phyloP scores from a whole-genome alignment of 139 green algal genomes.

The Diplosphaera chodatii region DNA sequence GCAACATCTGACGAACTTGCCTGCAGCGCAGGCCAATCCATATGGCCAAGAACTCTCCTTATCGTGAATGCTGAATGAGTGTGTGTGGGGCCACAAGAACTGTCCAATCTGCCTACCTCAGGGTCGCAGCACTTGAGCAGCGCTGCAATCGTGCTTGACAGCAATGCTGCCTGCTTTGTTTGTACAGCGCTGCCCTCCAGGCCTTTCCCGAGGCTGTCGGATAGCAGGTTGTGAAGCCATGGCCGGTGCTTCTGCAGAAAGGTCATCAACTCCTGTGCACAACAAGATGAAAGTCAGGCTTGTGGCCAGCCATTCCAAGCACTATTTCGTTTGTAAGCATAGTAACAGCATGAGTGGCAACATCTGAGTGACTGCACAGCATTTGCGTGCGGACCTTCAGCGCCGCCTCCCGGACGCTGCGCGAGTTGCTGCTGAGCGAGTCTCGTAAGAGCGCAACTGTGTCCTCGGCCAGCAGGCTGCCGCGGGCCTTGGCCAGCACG shows the following conservation, averaged over 20 bases:
- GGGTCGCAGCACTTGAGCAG: constrained; percentile 70
- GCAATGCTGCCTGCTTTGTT: constrained; percentile 17
- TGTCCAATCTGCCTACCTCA: constrained; percentile 16
- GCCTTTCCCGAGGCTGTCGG: background rate
- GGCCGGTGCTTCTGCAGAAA: constrained; percentile 34
- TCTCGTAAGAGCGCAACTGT: constrained; percentile 44
- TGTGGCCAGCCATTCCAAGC: no score
- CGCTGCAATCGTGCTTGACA: constrained; percentile 45
- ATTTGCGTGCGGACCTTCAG: constrained; percentile 10
- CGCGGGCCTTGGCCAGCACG: constrained; percentile 33
- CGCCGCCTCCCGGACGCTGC: constrained; percentile 32
- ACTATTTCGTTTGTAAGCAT: no score
- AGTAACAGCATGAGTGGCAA: no score
- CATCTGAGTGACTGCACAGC: no score
- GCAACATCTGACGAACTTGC: no score
- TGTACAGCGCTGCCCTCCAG: background rate
- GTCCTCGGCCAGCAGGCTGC: constrained; percentile 21
- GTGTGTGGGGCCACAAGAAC: no score
- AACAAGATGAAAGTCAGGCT: no score
- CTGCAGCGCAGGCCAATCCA: no score
- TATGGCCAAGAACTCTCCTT: no score
- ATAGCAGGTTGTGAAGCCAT: constrained; percentile 36
- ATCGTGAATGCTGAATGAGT: no score
- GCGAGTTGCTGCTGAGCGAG: constrained; percentile 42
- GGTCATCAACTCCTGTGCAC: constrained; percentile 43